Evolutionary conservation across 345 rosid genomes (phyloP), one percentile per base, ranked within the genome.

Genomic region (Corchorus capsularis): DNA sequence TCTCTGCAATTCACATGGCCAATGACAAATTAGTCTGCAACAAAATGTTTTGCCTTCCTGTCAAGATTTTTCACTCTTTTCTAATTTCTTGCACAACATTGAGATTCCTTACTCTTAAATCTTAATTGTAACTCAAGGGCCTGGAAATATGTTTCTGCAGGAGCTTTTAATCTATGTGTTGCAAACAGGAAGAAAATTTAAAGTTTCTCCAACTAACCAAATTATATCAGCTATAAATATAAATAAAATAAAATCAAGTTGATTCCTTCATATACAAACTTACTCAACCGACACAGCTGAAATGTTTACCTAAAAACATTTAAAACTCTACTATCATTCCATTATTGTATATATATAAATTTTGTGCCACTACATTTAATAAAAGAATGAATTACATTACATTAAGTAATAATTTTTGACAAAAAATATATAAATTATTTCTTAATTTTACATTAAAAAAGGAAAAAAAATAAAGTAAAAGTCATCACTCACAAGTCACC

Each of bases 401-500:
- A 39, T 56, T 47, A 13, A 20, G 19, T 55, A 19, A 39, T 53
- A 62, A 6, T 45, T 45, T 45, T 45, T 45, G n/a, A 71, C 46
- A 70, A 72, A 39, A 39, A 39, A 39, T 39, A 39, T 3, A 69
- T 69, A 74, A 74, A 60, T 47, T 77, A 79, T 75, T 75, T 66
- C 63, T 79, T 39, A 10, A 46, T 73, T 49, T 32, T 62, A 76
- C 77, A 66, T 52, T 20, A 16, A 71, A 34, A 66, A 72, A 73
- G 79, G 46, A 45, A 2, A 73, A 77, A 80, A 71, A 54, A 13
- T 39, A 65, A 63, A 41, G 17, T 4, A 34, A 19, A 32, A 70
- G 70, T 45, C 17, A 14, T 46, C 74, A 75, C 78, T 37, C 83
- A 72, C 75, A 63, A 50, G 75, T 69, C 80, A 53, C 77, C 60